Percentiles rank a stretch among this genome's conserved stretches.
phyloP scores from a whole-genome alignment of 106 monocot genomes.

The Dendrobium catenatum region DNA sequence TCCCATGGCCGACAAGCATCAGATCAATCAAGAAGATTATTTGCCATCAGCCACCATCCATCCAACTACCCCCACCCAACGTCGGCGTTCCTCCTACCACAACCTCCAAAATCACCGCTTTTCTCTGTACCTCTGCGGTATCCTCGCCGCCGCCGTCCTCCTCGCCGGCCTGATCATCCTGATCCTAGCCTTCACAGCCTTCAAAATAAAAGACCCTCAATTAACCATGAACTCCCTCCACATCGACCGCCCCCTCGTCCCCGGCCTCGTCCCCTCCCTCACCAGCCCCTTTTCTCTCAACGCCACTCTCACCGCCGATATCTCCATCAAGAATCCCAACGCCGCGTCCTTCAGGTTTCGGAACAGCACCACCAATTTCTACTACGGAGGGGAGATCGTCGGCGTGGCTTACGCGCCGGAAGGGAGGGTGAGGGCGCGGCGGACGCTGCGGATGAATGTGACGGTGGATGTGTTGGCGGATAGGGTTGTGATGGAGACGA shows the following conservation, averaged over 20 bases:
- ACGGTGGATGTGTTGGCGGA: constrained; percentile 48
- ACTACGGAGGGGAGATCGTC: constrained; percentile 20
- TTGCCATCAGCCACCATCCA: not conserved
- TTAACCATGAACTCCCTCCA: constrained; percentile 25
- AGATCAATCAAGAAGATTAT: not conserved
- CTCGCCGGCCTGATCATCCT: constrained; percentile 30
- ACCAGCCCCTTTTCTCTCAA: constrained; percentile 19
- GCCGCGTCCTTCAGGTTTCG: constrained; percentile 36
- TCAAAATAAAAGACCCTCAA: constrained; percentile 32
- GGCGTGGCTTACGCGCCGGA: constrained; percentile 44
- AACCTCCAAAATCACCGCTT: constrained; percentile 13
- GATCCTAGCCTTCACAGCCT: constrained; percentile 39
- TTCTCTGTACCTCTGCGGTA: constrained; percentile 14
- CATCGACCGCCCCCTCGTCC: constrained; percentile 10
- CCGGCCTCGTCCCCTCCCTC: not conserved
- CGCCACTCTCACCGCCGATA: constrained; percentile 31
- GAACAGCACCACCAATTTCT: constrained; percentile 46
- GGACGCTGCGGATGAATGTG: constrained; percentile 52
- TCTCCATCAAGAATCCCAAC: constrained; percentile 64
- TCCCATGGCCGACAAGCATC: not conserved
- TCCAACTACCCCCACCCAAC: not conserved
- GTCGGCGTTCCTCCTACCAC: not conserved
- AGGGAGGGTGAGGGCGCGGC: constrained; percentile 22
- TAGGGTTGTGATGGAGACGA: constrained; percentile 3
- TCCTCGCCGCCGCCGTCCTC: constrained; percentile 20